Percentiles rank a stretch among this genome's conserved stretches.
Evolutionary conservation across 2,329 filamentous ascomycete genomes (phyloP).

Genomic region (Hysterium pulicare): DNA sequence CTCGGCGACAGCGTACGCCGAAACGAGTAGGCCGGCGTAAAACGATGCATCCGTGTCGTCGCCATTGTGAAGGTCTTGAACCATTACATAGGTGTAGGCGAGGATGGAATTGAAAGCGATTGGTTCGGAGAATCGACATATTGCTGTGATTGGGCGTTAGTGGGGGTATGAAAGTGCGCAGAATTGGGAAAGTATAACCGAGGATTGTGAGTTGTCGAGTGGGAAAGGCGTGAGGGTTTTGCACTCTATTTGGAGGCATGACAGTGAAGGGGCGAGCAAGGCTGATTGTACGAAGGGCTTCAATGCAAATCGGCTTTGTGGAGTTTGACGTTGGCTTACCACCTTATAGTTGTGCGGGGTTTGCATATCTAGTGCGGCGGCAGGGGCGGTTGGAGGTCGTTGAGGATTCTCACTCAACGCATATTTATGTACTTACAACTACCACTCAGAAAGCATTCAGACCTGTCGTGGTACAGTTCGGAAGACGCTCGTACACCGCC

Average conservation of each 20-base stretch:
- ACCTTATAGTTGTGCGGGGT: too few relatives aligned
- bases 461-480: too few relatives aligned
- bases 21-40: constrained; percentile 81
- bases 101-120: constrained; percentile 94
- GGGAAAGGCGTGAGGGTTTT: constrained; percentile 35
- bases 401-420: too few relatives aligned
- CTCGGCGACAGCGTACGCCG: constrained; percentile 84
- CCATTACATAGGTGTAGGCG: constrained; percentile 59
- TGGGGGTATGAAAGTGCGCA: constrained; percentile 7
- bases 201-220: constrained; percentile 46
- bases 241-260: not conserved
- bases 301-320: too few relatives aligned
- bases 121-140: constrained; percentile 88
- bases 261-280: too few relatives aligned
- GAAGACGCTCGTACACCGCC: too few relatives aligned
- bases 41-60: constrained; percentile 60
- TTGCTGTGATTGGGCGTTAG: constrained; percentile 53
- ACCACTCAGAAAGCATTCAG: too few relatives aligned
- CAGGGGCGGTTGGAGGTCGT: too few relatives aligned
- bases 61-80: constrained; percentile 34
- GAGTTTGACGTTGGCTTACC: too few relatives aligned
- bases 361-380: too few relatives aligned
- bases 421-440: too few relatives aligned
- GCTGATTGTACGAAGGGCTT: too few relatives aligned
- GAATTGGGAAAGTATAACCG: constrained; percentile 22